A percentile compares a stretch with the other conserved stretches of the same genome.
Conservation (phyloP, 345 rosid species). For the Gossypium arboreum region DNA sequence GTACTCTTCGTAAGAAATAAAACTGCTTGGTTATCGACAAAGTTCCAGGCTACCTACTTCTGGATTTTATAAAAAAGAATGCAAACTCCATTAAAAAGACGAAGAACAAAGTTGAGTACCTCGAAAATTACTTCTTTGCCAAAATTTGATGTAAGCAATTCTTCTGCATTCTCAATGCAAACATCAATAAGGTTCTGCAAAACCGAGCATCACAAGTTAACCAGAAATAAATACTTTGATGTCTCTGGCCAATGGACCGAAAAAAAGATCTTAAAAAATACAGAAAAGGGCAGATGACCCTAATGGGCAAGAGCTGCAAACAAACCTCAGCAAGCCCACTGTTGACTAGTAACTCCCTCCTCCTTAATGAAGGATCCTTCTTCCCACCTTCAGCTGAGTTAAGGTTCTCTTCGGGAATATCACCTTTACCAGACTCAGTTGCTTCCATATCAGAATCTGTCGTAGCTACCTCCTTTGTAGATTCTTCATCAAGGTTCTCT, state of each 20-base stretch:
- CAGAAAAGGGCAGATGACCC: not conserved
- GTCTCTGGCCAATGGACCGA: not conserved
- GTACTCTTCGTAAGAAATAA: not conserved
- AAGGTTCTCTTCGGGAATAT: not conserved
- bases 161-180: slow-evolving; percentile 18
- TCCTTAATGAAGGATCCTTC: not conserved
- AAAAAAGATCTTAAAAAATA: not conserved
- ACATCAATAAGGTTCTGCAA: slow-evolving; percentile 33
- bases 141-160: slow-evolving; percentile 6
- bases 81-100: not conserved
- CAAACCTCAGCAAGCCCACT: slow-evolving; percentile 40
- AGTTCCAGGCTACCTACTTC: not conserved
- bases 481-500: slow-evolving; percentile 1
- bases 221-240: not conserved
- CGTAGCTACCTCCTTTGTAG: not conserved
- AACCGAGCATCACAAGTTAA: slow-evolving; percentile 7
- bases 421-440: slow-evolving; percentile 20
- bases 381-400: not conserved
- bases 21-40: not conserved
- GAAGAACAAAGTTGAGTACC: slow-evolving; percentile 9
- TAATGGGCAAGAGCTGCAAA: not conserved
- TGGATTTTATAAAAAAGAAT: not conserved
- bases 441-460: not conserved
- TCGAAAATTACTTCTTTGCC: slow-evolving; percentile 3
- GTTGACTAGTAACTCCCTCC: slow-evolving; percentile 1